Evolutionary conservation across 1,284 basidiomycete species (phyloP).

Genomic region (Termitomyces sp.): DNA sequence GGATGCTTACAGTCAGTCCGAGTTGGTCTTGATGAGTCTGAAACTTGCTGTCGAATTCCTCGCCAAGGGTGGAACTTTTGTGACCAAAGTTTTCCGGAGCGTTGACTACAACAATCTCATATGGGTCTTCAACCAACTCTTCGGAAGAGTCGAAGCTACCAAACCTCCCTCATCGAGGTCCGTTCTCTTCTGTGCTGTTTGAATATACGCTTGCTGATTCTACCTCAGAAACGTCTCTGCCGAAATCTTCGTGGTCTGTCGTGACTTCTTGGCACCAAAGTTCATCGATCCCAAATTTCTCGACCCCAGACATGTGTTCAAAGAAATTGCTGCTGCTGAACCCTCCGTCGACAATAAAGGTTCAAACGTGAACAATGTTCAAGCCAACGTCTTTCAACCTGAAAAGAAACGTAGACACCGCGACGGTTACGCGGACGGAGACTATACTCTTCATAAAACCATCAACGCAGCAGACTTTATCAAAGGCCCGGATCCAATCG

Average conservation of each 20-base stretch:
- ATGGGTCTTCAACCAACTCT: slow-evolving; percentile 98
- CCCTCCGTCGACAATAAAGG: slow-evolving; percentile 46
- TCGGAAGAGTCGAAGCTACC: slow-evolving; percentile 95
- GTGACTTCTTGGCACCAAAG: slow-evolving; percentile 91
- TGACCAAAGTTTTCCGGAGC: slow-evolving; percentile 98
- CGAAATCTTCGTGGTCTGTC: slow-evolving; percentile 99
- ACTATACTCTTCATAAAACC: slow-evolving; percentile 87
- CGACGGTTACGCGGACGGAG: slow-evolving; percentile 95
- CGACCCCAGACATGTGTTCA: slow-evolving; percentile 97
- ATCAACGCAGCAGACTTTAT: slow-evolving; percentile 76
- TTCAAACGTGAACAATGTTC: slow-evolving; percentile 52
- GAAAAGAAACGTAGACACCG: slow-evolving; percentile 93
- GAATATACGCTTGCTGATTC: slow-evolving; percentile 7
- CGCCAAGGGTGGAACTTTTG: slow-evolving; percentile 89
- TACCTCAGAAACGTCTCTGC: slow-evolving; percentile 89
- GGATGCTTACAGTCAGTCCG: slow-evolving; percentile 96
- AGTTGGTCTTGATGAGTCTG: slow-evolving; percentile 93
- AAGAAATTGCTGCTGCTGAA: slow-evolving; percentile 65
- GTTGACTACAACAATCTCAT: slow-evolving; percentile 98
- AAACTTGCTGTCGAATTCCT: slow-evolving; percentile 98
- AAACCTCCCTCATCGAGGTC: slow-evolving; percentile 97
- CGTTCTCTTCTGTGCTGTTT: slow-evolving; percentile 19
- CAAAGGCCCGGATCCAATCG: slow-evolving; percentile 67
- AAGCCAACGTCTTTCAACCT: slow-evolving; percentile 93
- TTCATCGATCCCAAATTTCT: slow-evolving; percentile 98